Evolutionary conservation across 768 basidiomycete genomes (phyloP), one percentile per base, ranked within the genome.

Genomic region (Leccinum variicolor): DNA sequence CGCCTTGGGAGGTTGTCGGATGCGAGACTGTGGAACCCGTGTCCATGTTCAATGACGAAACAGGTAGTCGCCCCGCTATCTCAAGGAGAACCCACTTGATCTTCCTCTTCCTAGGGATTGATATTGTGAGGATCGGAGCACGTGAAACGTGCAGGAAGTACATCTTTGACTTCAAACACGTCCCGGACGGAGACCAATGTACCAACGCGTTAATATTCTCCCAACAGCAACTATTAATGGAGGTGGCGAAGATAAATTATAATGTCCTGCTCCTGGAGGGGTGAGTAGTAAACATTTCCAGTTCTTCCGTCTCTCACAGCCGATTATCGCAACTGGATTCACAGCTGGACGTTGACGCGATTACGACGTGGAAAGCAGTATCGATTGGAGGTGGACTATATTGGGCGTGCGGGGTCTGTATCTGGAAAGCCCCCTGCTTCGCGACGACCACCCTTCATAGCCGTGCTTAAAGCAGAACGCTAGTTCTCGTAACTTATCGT

Each of bases 1-100:
- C 74, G 9, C 82, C 87, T 36, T 92, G 90, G 90, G 90, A 92
- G 74, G 89, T 91, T 43, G 85, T 90, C 28, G 84, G 84, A 57
- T 83, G 78, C 66, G 82, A 80, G 65, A 72, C 76, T 31, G 82
- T 92, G 50, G 81, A 84, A 48, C 84, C 89, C 25, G 80, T 90
- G 14, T 76, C 81, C 17, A 82, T 80, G 70, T 87, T 83, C 31
- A 33, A 33, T 69, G 80, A 83, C 61, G 84, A 83, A 25, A 73
- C 75, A 53, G 82, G 87, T 84, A 57, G 66, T 47, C 58, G 33
- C 52, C 21, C 23, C 51, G 41, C 31, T 43, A 62, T 60, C 53
- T 59, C 51, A 43, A 50, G 33, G 54, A 31, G 29, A 28, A 21
- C 34, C 48, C 19, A 54, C 56, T 61, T 31, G n/a, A 66, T 52